phyloP scores from a whole-genome alignment of 2,329 filamentous ascomycete species.

The Zymoseptoria passerinii region DNA sequence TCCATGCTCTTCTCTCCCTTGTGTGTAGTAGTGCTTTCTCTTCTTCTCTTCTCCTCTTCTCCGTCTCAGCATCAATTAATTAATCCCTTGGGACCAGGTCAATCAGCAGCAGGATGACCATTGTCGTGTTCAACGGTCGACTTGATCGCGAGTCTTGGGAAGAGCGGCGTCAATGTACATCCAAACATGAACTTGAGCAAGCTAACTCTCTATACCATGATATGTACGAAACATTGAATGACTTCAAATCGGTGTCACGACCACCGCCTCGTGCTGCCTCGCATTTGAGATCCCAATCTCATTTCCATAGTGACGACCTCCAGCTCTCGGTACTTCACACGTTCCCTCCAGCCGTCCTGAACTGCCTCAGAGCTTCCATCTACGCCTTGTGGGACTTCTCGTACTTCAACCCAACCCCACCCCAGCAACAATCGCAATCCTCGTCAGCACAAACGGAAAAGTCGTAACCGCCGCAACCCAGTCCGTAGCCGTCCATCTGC shows the following conservation, averaged over 20 bases:
- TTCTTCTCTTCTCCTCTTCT: not conserved
- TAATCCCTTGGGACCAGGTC: too few relatives aligned
- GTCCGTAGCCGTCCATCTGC: conserved; percentile 21
- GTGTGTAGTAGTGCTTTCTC: not conserved
- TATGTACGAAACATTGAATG: too few relatives aligned
- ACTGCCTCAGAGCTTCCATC: not conserved
- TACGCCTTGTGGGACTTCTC: not conserved
- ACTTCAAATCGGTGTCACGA: too few relatives aligned
- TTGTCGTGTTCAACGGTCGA: too few relatives aligned
- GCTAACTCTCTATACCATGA: too few relatives aligned
- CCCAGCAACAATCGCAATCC: conserved; percentile 21
- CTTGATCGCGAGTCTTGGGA: too few relatives aligned
- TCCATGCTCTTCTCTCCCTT: not conserved
- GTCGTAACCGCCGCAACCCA: conserved; percentile 23
- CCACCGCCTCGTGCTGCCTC: too few relatives aligned
- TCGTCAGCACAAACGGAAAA: conserved; percentile 24
- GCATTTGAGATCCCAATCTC: too few relatives aligned
- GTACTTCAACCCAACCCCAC: conserved; percentile 18
- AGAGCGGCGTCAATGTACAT: too few relatives aligned
- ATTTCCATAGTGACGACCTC: not conserved
- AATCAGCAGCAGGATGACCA: too few relatives aligned
- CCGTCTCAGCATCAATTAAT: too few relatives aligned
- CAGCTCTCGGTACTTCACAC: not conserved
- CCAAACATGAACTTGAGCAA: too few relatives aligned
- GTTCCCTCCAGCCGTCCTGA: not conserved